A percentile compares a stretch with the other conserved stretches of the same genome.
Evolutionary conservation across 148 eudicot species (phyloP).

Genomic region (Gaultheria prostrata): DNA sequence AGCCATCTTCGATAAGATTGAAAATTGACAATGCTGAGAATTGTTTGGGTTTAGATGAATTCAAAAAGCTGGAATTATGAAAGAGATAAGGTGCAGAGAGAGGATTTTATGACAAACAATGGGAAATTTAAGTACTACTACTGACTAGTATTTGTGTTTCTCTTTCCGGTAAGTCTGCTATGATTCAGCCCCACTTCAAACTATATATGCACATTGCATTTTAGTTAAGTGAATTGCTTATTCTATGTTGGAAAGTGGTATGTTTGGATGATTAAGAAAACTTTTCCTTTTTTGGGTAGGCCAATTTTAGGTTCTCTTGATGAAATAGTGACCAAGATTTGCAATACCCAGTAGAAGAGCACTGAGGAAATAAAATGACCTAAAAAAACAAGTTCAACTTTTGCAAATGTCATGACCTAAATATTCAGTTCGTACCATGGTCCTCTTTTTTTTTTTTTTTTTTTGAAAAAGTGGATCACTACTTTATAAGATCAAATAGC

Average conservation of each 20-base stretch:
- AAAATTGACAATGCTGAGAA: background rate
- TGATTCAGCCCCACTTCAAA: background rate
- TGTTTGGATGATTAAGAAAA: conserved; percentile 17
- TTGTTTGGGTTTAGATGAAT: background rate
- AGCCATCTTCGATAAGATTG: conserved; percentile 26
- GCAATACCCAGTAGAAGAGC: conserved; percentile 17
- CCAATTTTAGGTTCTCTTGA: conserved; percentile 16
- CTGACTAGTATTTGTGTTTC: background rate
- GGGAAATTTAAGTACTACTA: too few relatives aligned
- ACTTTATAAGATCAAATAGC: background rate
- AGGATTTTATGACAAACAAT: background rate
- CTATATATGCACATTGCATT: background rate
- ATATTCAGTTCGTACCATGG: background rate
- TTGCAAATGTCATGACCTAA: background rate
- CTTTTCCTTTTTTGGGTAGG: conserved; percentile 17
- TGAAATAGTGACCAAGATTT: conserved; percentile 19
- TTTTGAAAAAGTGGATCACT: conserved; percentile 1
- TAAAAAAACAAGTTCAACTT: conserved; percentile 5
- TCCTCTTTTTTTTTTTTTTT: background rate
- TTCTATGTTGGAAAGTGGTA: background rate
- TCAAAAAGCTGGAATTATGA: background rate
- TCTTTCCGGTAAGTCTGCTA: background rate
- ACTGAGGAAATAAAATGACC: conserved; percentile 10
- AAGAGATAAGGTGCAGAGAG: background rate
- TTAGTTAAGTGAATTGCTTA: background rate